A percentile compares a stretch with the other conserved stretches of the same genome.
These are phyloP conservation scores for Carex cristatella DNA, from an alignment of 176 grass and related monocot species.

Conservation along the genomic window DNA sequence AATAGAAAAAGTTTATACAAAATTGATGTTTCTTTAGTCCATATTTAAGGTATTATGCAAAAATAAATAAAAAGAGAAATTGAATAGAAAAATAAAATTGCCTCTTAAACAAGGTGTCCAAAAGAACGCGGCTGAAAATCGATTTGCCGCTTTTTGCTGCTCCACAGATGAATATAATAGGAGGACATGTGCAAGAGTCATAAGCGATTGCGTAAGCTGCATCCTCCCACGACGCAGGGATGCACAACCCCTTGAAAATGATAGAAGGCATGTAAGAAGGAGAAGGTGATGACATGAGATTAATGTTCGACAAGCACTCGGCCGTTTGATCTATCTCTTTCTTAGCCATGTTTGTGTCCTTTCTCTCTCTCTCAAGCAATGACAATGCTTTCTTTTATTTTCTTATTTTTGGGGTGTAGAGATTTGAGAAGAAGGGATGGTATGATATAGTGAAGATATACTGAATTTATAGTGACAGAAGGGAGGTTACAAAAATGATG, in stretches of 20 bases:
- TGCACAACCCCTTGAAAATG: not conserved
- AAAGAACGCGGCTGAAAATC: no score
- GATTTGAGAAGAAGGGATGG: no score
- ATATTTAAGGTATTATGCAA: no score
- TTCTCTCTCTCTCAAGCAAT: no score
- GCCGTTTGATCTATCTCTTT: not conserved
- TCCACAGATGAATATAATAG: not conserved
- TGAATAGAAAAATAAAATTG: no score
- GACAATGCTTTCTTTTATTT: not conserved
- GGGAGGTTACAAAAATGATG: no score
- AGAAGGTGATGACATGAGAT: not conserved
- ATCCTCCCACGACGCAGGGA: slow-evolving; percentile 35
- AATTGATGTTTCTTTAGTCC: no score
- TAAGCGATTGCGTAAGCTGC: slow-evolving; percentile 42
- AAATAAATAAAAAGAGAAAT: no score
- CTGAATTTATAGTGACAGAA: not conserved
- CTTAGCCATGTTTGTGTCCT: not conserved
- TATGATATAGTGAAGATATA: not conserved
- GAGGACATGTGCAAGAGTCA: slow-evolving; percentile 48
- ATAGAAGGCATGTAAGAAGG: not conserved
- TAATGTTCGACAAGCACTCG: not conserved
- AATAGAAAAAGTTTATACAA: no score
- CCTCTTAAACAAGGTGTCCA: no score
- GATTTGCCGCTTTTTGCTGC: no score
- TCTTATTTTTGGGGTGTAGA: not conserved